phyloP scores from a whole-genome alignment of 2,329 filamentous ascomycete genomes.

The Septoria linicola region DNA sequence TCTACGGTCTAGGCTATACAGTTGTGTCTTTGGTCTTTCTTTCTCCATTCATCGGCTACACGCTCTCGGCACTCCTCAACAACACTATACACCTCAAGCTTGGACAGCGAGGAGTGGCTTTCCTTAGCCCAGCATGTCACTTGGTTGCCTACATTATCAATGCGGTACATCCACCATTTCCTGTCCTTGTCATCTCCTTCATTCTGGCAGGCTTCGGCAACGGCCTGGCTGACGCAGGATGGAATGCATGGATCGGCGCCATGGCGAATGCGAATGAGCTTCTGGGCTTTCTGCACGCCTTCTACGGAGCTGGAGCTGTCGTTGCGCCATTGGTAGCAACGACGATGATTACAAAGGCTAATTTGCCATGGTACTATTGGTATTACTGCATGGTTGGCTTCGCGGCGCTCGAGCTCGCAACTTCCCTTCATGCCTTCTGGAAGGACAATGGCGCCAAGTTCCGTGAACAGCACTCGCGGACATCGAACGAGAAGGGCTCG shows the following conservation, averaged over 20 bases:
- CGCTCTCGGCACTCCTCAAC: conserved; percentile 62
- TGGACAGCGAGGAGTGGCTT: conserved; percentile 70
- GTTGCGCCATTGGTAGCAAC: conserved; percentile 70
- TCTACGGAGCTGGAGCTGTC: conserved; percentile 70
- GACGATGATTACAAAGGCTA: conserved; percentile 64
- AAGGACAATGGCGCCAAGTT: conserved; percentile 58
- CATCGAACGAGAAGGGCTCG: conserved; percentile 48
- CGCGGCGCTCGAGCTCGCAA: conserved; percentile 56
- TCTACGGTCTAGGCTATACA: conserved; percentile 62
- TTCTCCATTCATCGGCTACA: conserved; percentile 65
- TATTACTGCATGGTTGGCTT: conserved; percentile 72
- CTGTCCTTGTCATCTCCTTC: conserved; percentile 63
- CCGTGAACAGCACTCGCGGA: conserved; percentile 51
- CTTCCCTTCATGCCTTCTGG: conserved; percentile 62
- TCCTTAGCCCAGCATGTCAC: conserved; percentile 63
- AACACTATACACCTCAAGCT: conserved; percentile 62
- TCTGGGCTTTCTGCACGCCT: conserved; percentile 69
- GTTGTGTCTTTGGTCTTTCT: conserved; percentile 67
- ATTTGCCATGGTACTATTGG: conserved; percentile 67
- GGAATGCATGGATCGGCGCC: conserved; percentile 61
- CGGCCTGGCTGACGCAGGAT: conserved; percentile 64
- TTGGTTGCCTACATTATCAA: conserved; percentile 65
- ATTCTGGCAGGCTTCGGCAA: conserved; percentile 69
- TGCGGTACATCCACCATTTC: conserved; percentile 67
- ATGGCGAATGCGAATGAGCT: conserved; percentile 58